Evolutionary conservation across 352 stramenopile genomes (phyloP), one percentile per base, ranked within the genome.

Genomic region (Phytophthora hibernalis): DNA sequence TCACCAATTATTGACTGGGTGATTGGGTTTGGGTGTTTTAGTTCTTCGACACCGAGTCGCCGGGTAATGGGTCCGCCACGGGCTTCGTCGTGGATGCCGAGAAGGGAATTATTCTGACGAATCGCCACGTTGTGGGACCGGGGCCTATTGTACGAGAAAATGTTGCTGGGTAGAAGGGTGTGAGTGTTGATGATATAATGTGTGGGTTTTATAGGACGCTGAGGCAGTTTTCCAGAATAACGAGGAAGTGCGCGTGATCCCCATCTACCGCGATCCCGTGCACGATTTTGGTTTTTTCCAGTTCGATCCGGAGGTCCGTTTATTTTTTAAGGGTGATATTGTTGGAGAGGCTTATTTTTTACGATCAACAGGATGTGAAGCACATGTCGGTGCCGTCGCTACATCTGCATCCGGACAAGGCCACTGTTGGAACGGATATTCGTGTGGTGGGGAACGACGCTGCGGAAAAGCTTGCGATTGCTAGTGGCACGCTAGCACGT

Each of bases 271-370:
- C 11, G 93, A 98, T 61, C 93, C 93, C 0, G 87, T 98, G 15
- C 93, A 98, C 68, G 93, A 98, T 72, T 98, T 98, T 81, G 92
- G 90, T 20, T 97, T 98, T 24, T 96, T 96, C 72, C 82, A 93
- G 56, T 98, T 97, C 60, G 83, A 97, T 35, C 91, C 91, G 21
- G 70, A 68, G 62, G 86, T 94, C 72, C 59, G 69, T 44, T 24
- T 44, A 2, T 26, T 47, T 47, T 47, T 26, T 4, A 22, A 26
- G 10, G n/a, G n/a, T 24, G 9, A 45, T 16, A 15, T 47, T 26
- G n/a, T 47, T 26, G n/a, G 40, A 18, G n/a, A 42, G 53, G 12
- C 21, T 20, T 56, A 28, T 48, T 21, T 33, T 5, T n/a, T 52
- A 0, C 33, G 21, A 55, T 15, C 44, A 95, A 20, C 44, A 95